Evolutionary conservation across 495 filamentous ascomycete species (phyloP).

Genomic region (Polyplosphaeria fusca): DNA sequence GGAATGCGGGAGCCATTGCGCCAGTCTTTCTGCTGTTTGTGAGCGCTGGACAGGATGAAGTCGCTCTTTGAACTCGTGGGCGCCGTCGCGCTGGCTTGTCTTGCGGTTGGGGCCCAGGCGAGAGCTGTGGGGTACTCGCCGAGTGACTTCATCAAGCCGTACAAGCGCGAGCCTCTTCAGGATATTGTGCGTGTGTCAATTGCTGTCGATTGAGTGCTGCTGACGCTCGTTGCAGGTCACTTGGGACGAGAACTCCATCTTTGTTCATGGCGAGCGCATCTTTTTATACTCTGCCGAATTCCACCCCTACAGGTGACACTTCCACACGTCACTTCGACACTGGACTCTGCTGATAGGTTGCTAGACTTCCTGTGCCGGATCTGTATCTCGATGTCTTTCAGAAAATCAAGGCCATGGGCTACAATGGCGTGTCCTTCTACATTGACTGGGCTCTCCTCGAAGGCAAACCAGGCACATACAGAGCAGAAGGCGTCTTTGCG

Average conservation of each 20-base stretch:
- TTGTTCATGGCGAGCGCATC: conserved; percentile 66
- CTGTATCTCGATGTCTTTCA: conserved; percentile 75
- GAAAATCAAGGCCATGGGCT: conserved; percentile 74
- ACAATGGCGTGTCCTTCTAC: conserved; percentile 75
- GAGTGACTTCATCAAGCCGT: conserved; percentile 36
- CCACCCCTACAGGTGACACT: conserved; percentile 67
- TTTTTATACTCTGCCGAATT: conserved; percentile 73
- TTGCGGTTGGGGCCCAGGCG: conserved; percentile 27
- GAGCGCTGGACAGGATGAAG: conserved; percentile 18
- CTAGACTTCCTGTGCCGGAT: conserved; percentile 65
- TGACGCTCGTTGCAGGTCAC: conserved; percentile 50
- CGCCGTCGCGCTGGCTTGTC: conserved; percentile 25
- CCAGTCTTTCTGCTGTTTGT: conserved; percentile 1
- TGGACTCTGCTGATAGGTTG: not conserved
- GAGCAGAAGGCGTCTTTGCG: conserved; percentile 65
- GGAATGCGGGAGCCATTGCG: no score
- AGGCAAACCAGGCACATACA: conserved; percentile 65
- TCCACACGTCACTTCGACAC: no score
- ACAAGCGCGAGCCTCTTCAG: conserved; percentile 40
- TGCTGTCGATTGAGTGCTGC: not conserved
- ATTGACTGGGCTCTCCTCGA: conserved; percentile 77
- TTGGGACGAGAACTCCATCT: conserved; percentile 72
- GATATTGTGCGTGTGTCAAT: conserved; percentile 38
- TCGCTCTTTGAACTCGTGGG: conserved; percentile 14
- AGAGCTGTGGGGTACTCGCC: conserved; percentile 31